Evolutionary conservation across 202 grass and related monocot genomes (phyloP).

Genomic region (Setaria italica): DNA sequence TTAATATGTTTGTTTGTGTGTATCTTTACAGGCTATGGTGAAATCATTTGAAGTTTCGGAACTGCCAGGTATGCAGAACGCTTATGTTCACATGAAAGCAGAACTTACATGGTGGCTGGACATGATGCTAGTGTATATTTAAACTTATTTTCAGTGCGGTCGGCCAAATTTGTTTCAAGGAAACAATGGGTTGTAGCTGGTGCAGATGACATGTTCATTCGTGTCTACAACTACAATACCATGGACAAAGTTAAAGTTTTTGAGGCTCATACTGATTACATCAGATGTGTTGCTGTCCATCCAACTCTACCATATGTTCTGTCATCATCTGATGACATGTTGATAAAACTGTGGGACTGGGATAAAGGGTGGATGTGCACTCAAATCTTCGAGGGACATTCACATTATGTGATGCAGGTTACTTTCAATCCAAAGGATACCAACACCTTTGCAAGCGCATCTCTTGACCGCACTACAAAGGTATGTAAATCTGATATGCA

Average conservation of each 20-base stretch:
- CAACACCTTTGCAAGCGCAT: constrained; percentile 88
- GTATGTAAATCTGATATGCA: constrained; percentile 34
- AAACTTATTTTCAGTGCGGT: constrained; percentile 76
- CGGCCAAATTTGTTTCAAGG: constrained; percentile 88
- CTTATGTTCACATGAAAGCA: constrained; percentile 29
- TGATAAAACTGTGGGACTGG: constrained; percentile 95
- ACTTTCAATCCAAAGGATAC: constrained; percentile 91
- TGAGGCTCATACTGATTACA: constrained; percentile 91
- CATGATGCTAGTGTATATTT: constrained; percentile 39
- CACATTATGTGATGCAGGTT: constrained; percentile 93
- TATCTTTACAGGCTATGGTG: constrained; percentile 85
- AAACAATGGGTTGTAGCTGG: constrained; percentile 99
- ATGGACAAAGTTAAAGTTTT: constrained; percentile 98
- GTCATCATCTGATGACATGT: constrained; percentile 92
- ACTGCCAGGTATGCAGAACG: constrained; percentile 72
- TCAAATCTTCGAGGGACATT: constrained; percentile 93
- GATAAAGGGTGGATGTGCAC: constrained; percentile 90
- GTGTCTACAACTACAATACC: constrained; percentile 93
- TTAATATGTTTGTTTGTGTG: constrained; percentile 36
- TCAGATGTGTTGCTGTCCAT: constrained; percentile 89
- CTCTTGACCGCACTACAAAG: constrained; percentile 90
- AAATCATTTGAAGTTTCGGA: constrained; percentile 97
- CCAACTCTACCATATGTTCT: constrained; percentile 85
- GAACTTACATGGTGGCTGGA: constrained; percentile 23
- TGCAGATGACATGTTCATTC: constrained; percentile 94